These are phyloP conservation scores for Colletotrichum paranaense DNA, from an alignment of 2,329 filamentous ascomycete species.

Conservation along the genomic window DNA sequence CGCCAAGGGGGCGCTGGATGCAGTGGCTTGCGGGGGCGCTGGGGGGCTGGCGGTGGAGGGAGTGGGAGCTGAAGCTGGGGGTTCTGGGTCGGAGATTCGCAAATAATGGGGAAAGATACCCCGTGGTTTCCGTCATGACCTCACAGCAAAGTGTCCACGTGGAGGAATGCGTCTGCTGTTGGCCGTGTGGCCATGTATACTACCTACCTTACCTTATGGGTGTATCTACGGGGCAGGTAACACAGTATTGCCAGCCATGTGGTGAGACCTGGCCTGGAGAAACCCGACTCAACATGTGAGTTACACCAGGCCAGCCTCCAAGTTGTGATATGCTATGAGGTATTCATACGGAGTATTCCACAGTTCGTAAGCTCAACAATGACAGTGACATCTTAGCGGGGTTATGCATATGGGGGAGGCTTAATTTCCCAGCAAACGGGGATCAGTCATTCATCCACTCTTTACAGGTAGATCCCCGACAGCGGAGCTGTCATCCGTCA, in stretches of 20 bases:
- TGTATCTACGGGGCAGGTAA: too few species aligned
- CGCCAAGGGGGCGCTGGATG: constrained; percentile 21
- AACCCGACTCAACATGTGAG: neutral
- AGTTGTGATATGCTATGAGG: neutral
- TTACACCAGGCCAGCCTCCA: neutral
- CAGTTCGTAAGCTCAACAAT: neutral
- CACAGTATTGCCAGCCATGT: too few species aligned
- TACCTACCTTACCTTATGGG: too few species aligned
- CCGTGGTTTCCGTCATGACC: constrained; percentile 30
- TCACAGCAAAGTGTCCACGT: constrained; percentile 30
- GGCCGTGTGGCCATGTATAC: neutral
- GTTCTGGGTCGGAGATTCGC: constrained; percentile 26
- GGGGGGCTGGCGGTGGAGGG: constrained; percentile 16
- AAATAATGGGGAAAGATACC: constrained; percentile 18
- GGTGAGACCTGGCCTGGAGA: neutral
- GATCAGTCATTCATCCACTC: constrained; percentile 8
- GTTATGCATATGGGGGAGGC: constrained; percentile 1
- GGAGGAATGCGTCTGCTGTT: neutral
- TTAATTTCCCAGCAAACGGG: neutral
- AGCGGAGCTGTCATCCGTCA: neutral
- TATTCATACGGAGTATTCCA: neutral
- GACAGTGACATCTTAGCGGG: neutral
- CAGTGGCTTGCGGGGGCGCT: constrained; percentile 30
- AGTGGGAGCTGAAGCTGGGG: constrained; percentile 29
- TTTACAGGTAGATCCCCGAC: neutral